Conservation (phyloP, 768 basidiomycete genomes). For the Hygrophoropsis aurantiaca region DNA sequence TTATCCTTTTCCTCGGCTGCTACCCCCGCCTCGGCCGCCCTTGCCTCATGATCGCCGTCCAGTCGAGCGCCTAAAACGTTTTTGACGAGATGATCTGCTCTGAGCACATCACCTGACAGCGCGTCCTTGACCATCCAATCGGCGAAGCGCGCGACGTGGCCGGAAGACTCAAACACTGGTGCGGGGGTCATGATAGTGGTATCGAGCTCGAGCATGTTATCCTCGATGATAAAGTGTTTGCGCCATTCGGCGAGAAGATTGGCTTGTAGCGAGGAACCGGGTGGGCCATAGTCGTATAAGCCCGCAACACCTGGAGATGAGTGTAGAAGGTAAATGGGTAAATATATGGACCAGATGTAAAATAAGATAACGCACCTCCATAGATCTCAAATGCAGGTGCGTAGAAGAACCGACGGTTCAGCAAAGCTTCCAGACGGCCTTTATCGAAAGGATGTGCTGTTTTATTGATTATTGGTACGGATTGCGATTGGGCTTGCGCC, state of each 20-base stretch:
- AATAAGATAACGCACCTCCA: conserved; percentile 61
- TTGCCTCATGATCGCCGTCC: conserved; percentile 87
- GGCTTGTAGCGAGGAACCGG: conserved; percentile 92
- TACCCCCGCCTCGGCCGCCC: conserved; percentile 70
- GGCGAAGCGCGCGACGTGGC: conserved; percentile 96
- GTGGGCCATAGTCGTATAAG: conserved; percentile 96
- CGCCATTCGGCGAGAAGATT: conserved; percentile 98
- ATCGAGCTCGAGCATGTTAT: conserved; percentile 97
- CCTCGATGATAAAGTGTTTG: conserved; percentile 96
- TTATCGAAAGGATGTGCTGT: conserved; percentile 88
- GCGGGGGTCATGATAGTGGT: conserved; percentile 97
- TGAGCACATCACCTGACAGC: conserved; percentile 93
- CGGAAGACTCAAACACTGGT: conserved; percentile 93
- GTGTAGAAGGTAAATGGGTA: neutral
- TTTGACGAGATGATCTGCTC: conserved; percentile 95
- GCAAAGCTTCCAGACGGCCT: conserved; percentile 74
- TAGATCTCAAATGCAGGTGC: conserved; percentile 99
- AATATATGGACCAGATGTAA: neutral
- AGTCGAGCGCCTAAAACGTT: conserved; percentile 87
- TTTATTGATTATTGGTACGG: conserved; percentile 62
- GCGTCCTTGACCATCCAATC: conserved; percentile 99
- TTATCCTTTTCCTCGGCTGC: conserved; percentile 64
- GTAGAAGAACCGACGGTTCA: conserved; percentile 94
- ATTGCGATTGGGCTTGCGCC: no score
- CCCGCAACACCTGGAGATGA: conserved; percentile 80